Conservation (phyloP, 805 yeast species). For the Yarrowia hollandica region DNA sequence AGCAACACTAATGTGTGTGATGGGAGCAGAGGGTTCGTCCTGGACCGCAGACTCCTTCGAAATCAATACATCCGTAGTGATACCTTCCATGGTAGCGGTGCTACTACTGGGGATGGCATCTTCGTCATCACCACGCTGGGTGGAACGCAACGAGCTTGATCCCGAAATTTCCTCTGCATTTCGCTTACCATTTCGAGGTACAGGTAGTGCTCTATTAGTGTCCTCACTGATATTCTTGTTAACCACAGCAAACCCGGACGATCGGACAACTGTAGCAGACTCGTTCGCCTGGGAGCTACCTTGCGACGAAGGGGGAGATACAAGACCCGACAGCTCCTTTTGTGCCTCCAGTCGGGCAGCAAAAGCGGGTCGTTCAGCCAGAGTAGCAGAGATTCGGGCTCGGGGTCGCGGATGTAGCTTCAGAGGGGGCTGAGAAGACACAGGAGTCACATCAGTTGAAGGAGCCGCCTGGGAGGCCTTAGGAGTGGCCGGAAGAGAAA, state of each 20-base stretch:
- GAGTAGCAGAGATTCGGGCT: not conserved
- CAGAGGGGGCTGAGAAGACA: not conserved
- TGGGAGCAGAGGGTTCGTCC: not conserved
- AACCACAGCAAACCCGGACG: constrained; percentile 12
- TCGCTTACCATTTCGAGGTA: not conserved
- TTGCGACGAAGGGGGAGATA: constrained; percentile 11
- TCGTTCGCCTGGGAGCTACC: not conserved
- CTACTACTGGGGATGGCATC: not conserved
- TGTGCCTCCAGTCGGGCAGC: not conserved
- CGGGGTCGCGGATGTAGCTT: constrained; percentile 1
- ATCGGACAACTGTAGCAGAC: not conserved
- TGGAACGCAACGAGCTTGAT: not conserved
- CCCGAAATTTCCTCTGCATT: constrained; percentile 17
- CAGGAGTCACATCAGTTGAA: not conserved
- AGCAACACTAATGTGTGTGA: not conserved
- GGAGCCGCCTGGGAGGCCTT: constrained; percentile 4
- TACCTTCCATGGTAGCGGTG: not conserved
- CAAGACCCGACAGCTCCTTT: not conserved
- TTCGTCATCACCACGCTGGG: constrained; percentile 16
- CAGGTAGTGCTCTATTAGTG: not conserved
- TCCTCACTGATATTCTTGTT: not conserved
- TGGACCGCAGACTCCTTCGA: not conserved
- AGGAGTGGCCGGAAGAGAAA: constrained; percentile 12
- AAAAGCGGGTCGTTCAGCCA: not conserved
- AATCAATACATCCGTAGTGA: constrained; percentile 8